These are phyloP conservation scores for Nothomitra cinnamomea DNA, from an alignment of 2,329 filamentous ascomycete species.

Conservation along the genomic window DNA sequence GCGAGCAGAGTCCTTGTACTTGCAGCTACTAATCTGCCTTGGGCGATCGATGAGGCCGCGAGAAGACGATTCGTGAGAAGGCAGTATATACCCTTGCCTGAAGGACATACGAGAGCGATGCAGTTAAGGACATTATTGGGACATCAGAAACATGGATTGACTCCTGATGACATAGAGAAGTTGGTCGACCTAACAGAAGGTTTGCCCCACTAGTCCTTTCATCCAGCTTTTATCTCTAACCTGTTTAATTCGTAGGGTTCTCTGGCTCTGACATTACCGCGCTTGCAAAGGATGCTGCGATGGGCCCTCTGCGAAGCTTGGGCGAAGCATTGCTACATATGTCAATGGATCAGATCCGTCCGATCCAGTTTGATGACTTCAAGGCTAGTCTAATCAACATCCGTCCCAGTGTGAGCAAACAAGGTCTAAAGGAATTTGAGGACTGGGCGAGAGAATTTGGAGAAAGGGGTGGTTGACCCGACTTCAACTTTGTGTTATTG, in stretches of 20 bases:
- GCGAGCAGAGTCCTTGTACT: constrained; percentile 79
- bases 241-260: constrained; percentile 50
- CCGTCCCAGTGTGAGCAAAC: constrained; percentile 71
- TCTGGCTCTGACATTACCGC: constrained; percentile 95
- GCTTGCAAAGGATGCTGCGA: constrained; percentile 90
- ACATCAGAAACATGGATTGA: constrained; percentile 72
- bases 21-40: constrained; percentile 88
- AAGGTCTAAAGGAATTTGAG: constrained; percentile 76
- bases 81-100: constrained; percentile 91
- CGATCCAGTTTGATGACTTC: constrained; percentile 73
- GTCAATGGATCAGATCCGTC: constrained; percentile 83
- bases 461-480: constrained; percentile 57
- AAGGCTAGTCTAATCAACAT: constrained; percentile 69
- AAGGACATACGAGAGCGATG: constrained; percentile 59
- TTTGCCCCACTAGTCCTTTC: constrained; percentile 24
- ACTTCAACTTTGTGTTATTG: neutral
- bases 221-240: neutral
- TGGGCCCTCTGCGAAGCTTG: constrained; percentile 81
- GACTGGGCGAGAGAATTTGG: constrained; percentile 91
- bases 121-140: constrained; percentile 68
- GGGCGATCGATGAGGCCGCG: constrained; percentile 95
- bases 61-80: constrained; percentile 76
- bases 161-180: constrained; percentile 49
- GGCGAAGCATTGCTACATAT: constrained; percentile 82
- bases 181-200: constrained; percentile 75